These are phyloP conservation scores for Penicillium cosmopolitanum DNA, from an alignment of 495 filamentous ascomycete species.

Conservation along the genomic window DNA sequence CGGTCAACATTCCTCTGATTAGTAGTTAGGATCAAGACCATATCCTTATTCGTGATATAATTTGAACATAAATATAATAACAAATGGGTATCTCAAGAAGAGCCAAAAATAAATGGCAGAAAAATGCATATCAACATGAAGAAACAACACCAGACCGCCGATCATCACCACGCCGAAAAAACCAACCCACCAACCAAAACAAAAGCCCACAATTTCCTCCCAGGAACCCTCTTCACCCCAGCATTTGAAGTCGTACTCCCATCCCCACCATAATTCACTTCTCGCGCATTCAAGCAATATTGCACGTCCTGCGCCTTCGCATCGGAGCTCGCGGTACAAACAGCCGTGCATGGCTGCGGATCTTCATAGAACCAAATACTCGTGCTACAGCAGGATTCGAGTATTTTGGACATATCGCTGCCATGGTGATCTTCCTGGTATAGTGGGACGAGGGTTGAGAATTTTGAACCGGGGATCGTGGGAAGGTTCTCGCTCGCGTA, in stretches of 20 bases:
- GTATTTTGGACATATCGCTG: conserved; percentile 10
- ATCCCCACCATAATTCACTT: conserved; percentile 14
- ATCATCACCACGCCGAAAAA: conserved; percentile 21
- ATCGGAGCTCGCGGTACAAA: conserved; percentile 17
- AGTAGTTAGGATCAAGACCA: no score
- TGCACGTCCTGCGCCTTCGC: conserved; percentile 15
- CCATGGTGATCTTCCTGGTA: conserved; percentile 16
- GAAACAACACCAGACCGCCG: neutral
- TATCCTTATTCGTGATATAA: neutral
- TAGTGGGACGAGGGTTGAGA: conserved; percentile 25
- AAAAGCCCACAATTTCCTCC: neutral
- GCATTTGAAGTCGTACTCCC: conserved; percentile 6
- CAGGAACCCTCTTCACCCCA: neutral
- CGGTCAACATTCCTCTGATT: no score
- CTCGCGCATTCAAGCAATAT: conserved; percentile 25
- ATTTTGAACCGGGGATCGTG: conserved; percentile 11
- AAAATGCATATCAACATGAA: conserved; percentile 18
- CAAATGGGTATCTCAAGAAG: conserved; percentile 13
- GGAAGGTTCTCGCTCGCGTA: conserved; percentile 17
- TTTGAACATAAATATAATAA: neutral
- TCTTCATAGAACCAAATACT: conserved; percentile 20
- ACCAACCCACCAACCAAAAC: conserved; percentile 14
- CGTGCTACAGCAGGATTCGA: conserved; percentile 18
- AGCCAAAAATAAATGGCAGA: neutral
- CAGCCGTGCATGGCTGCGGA: conserved; percentile 24